A percentile compares a stretch with the other conserved stretches of the same genome.
Evolutionary conservation across 2,329 filamentous ascomycete genomes (phyloP).

Genomic region (Ophiostoma tasmaniense): DNA sequence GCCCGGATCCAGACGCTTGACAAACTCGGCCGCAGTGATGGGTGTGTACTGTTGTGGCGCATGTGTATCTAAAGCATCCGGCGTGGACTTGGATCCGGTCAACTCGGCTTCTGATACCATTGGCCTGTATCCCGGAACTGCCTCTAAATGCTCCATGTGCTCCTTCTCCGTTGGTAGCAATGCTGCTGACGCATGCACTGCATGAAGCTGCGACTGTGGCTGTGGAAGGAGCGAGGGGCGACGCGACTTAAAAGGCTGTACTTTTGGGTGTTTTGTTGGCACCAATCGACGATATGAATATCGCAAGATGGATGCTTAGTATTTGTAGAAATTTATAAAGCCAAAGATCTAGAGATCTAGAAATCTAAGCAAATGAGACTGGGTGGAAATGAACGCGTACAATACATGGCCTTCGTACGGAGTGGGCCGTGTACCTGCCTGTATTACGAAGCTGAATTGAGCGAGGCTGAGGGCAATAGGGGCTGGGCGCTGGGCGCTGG

Average conservation of each 20-base stretch:
- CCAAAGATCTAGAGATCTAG: too few relatives aligned
- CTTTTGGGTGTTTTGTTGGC: not conserved
- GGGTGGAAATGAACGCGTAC: not conserved
- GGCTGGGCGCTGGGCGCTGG: not conserved
- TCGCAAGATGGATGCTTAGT: too few relatives aligned
- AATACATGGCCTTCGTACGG: not conserved
- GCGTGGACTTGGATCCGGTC: not conserved
- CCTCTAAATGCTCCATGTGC: not conserved
- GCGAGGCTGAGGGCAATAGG: not conserved
- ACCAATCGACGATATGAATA: too few relatives aligned
- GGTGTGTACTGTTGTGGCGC: conserved; percentile 28
- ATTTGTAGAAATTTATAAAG: too few relatives aligned
- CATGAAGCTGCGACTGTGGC: not conserved
- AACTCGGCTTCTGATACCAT: not conserved
- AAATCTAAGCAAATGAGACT: not conserved
- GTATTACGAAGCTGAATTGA: not conserved
- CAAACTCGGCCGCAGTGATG: conserved; percentile 37
- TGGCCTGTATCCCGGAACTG: not conserved
- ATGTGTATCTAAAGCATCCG: not conserved
- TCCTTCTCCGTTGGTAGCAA: not conserved
- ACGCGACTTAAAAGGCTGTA: not conserved
- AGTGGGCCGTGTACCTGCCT: not conserved
- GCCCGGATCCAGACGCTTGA: conserved; percentile 43
- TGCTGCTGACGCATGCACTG: not conserved
- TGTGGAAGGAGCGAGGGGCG: not conserved